Evolutionary conservation across 139 green algal genomes (phyloP).

Genomic region (Cymbomonas tetramitiformis): DNA sequence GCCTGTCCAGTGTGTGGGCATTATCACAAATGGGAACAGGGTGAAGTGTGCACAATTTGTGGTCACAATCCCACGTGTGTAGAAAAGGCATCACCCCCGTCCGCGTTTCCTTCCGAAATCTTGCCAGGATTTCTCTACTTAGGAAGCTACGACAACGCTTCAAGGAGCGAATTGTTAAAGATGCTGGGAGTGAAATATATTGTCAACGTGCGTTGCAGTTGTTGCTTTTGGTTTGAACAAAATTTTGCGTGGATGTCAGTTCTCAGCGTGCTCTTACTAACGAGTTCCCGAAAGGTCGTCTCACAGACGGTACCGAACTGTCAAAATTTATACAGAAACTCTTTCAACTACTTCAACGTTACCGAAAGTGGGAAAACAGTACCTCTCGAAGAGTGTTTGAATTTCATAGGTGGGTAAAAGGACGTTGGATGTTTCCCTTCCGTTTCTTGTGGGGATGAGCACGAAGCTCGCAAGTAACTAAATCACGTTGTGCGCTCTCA

Average conservation of each 20-base stretch:
- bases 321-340: conserved; percentile 73
- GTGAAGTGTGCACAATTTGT: neutral
- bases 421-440: too few relatives aligned
- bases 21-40: conserved; percentile 52
- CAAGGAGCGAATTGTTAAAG: conserved; percentile 63
- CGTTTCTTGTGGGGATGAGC: too few relatives aligned
- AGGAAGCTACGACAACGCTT: conserved; percentile 76
- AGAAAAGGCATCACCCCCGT: neutral
- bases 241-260: neutral
- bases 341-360: conserved; percentile 66
- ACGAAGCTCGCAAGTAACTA: too few relatives aligned
- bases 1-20: conserved; percentile 68
- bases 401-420: too few relatives aligned
- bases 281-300: neutral
- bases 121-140: conserved; percentile 68
- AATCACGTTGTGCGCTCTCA: neutral
- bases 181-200: conserved; percentile 65
- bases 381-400: neutral
- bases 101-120: conserved; percentile 51
- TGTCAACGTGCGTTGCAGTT: conserved; percentile 52
- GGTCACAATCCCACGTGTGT: neutral
- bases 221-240: neutral
- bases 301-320: conserved; percentile 63
- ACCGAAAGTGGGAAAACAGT: neutral
- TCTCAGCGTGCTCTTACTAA: neutral